Evolutionary conservation across 176 grass and related monocot species (phyloP).

Genomic region (Microstegium vimineum): DNA sequence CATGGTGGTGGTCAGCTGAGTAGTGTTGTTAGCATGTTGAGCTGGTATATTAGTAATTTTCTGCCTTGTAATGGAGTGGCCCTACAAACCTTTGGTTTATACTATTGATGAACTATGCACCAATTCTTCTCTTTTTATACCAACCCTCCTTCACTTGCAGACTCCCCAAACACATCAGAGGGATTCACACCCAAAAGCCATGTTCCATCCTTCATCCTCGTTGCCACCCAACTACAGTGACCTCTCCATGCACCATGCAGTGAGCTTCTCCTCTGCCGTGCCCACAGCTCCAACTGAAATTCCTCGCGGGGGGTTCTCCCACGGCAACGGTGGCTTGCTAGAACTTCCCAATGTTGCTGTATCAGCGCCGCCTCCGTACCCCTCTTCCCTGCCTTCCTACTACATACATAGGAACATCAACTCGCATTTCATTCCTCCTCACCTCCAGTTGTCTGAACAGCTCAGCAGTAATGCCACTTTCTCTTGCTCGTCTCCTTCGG

Average conservation of each 20-base stretch:
- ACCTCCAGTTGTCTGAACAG: slow-evolving; percentile 9
- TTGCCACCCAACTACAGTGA: slow-evolving; percentile 26
- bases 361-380: slow-evolving; percentile 24
- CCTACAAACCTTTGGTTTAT: slow-evolving; percentile 13
- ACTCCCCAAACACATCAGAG: slow-evolving; percentile 26
- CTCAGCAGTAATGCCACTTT: slow-evolving; percentile 18
- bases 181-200: slow-evolving; percentile 39
- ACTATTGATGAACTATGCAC: background rate
- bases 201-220: slow-evolving; percentile 51
- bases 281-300: slow-evolving; percentile 43
- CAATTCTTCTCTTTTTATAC: slow-evolving; percentile 43
- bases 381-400: slow-evolving; percentile 37
- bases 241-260: slow-evolving; percentile 24
- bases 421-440: slow-evolving; percentile 27
- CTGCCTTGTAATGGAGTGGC: slow-evolving; percentile 13
- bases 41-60: slow-evolving; percentile 23
- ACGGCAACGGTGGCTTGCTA: slow-evolving; percentile 22
- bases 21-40: slow-evolving; percentile 19
- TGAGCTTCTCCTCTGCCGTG: slow-evolving; percentile 35
- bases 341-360: background rate
- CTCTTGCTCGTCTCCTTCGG: slow-evolving; percentile 24
- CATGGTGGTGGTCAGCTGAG: background rate
- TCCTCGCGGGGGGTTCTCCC: slow-evolving; percentile 19
- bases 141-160: slow-evolving; percentile 25
- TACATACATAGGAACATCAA: slow-evolving; percentile 32